Evolutionary conservation across 495 filamentous ascomycete species (phyloP), one percentile per base, ranked within the genome.

Genomic region (Hypoxylon crocopeplum): DNA sequence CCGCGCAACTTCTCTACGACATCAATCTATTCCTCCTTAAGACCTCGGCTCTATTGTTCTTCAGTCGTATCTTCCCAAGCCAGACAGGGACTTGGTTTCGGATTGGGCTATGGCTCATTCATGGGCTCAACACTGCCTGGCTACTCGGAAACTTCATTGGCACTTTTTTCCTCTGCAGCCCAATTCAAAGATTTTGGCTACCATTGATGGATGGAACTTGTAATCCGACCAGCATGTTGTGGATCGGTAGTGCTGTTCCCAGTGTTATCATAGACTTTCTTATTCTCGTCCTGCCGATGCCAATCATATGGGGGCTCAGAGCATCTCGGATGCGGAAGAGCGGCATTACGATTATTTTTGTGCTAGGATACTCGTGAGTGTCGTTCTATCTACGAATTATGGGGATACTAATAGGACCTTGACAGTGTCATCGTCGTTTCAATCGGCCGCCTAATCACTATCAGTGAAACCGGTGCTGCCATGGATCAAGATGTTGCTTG

Each of bases 361-460:
- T 73, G 3, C 57, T 76, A 1, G 72, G 72, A 5, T 67, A 63
- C 32, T 69, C 69, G 72, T 72, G 62, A 17, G 71, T 70, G 34
- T 80, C 92, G 47, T 59, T n/a, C 19, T 25, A n/a, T n/a, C n/a
- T n/a, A n/a, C n/a, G n/a, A n/a, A n/a, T n/a, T n/a, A n/a, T n/a
- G n/a, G n/a, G n/a, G n/a, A n/a, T n/a, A n/a, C n/a, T n/a, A n/a
- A n/a, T n/a, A n/a, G n/a, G n/a, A n/a, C n/a, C n/a, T n/a, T n/a
- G n/a, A n/a, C n/a, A 56, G 51, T 27, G 39, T 47, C 20, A 38
- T 56, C 19, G n/a, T 56, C 29, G 16, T 49, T 19, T 56, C 51
- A 11, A 13, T 56, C 19, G 51, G 51, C 7, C 39, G 51, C 8
- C 29, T 56, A 11, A 27, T 56, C 17, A 56, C 51, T 30, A 7